phyloP scores from a whole-genome alignment of 805 yeast species.

The Candida hungchunana region DNA sequence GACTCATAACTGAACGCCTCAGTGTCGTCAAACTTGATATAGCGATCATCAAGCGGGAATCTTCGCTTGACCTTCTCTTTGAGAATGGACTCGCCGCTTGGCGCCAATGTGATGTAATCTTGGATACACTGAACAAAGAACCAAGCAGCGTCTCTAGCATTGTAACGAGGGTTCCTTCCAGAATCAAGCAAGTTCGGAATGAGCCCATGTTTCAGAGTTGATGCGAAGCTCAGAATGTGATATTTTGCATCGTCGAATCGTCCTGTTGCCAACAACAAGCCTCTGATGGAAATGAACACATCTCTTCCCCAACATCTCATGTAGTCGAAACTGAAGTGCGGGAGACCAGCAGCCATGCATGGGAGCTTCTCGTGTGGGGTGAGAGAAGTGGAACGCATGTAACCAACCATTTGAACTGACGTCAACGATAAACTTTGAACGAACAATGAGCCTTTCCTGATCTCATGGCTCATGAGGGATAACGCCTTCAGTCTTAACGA shows the following conservation, averaged over 20 bases:
- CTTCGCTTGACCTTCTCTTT: slow-evolving; percentile 74
- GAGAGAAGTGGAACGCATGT: slow-evolving; percentile 68
- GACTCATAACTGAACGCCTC: slow-evolving; percentile 71
- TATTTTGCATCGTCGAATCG: slow-evolving; percentile 72
- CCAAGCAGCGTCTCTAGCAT: slow-evolving; percentile 98
- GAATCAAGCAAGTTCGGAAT: slow-evolving; percentile 92
- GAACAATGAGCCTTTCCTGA: slow-evolving; percentile 63
- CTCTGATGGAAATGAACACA: slow-evolving; percentile 83
- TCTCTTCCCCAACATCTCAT: slow-evolving; percentile 99
- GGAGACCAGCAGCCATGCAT: slow-evolving; percentile 92
- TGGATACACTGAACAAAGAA: slow-evolving; percentile 87
- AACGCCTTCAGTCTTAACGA: slow-evolving; percentile 72
- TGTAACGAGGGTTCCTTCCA: slow-evolving; percentile 89
- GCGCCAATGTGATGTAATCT: slow-evolving; percentile 66
- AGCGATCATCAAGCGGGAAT: slow-evolving; percentile 85
- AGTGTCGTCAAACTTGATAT: slow-evolving; percentile 61
- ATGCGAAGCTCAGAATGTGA: slow-evolving; percentile 84
- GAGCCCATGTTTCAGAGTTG: slow-evolving; percentile 89
- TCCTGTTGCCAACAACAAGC: slow-evolving; percentile 72
- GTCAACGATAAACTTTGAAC: slow-evolving; percentile 75
- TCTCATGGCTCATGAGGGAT: slow-evolving; percentile 45
- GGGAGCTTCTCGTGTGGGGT: slow-evolving; percentile 60
- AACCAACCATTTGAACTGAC: slow-evolving; percentile 84
- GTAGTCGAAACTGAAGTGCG: slow-evolving; percentile 85
- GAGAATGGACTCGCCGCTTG: slow-evolving; percentile 63